Evolutionary conservation across 1,284 basidiomycete genomes (phyloP).

Genomic region (Vanrija sp.): DNA sequence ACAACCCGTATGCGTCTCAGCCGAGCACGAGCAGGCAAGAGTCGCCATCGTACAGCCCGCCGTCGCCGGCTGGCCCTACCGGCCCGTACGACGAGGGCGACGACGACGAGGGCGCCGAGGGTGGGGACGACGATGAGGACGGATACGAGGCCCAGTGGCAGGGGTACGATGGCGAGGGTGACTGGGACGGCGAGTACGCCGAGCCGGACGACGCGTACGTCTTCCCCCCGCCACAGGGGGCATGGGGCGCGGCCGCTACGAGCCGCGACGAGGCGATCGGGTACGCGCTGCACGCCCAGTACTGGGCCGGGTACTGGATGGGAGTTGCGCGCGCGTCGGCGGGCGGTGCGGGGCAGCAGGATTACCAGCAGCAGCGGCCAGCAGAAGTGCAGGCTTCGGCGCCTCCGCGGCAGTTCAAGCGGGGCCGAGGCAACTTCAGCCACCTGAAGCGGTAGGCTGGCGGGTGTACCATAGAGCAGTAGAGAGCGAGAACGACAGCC

Average conservation of each 20-base stretch:
- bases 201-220: slow-evolving; percentile 2
- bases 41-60: slow-evolving; percentile 12
- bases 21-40: not conserved
- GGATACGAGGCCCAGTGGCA: not conserved
- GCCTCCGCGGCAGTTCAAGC: no score
- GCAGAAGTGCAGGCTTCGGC: not conserved
- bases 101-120: not conserved
- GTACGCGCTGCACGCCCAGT: slow-evolving; percentile 45
- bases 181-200: not conserved
- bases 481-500: no score
- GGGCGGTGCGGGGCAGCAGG: not conserved
- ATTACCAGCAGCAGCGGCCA: not conserved
- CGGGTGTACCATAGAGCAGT: no score
- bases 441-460: no score
- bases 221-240: slow-evolving; percentile 15
- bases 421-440: no score
- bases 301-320: slow-evolving; percentile 49
- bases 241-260: slow-evolving; percentile 9
- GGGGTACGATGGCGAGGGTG: not conserved
- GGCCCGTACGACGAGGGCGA: slow-evolving; percentile 1
- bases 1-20: slow-evolving; percentile 3
- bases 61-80: slow-evolving; percentile 5
- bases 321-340: slow-evolving; percentile 28
- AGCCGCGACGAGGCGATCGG: slow-evolving; percentile 32
- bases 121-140: slow-evolving; percentile 3